phyloP scores from a whole-genome alignment of 2,329 filamentous ascomycete species.

The Drechslera avenae region DNA sequence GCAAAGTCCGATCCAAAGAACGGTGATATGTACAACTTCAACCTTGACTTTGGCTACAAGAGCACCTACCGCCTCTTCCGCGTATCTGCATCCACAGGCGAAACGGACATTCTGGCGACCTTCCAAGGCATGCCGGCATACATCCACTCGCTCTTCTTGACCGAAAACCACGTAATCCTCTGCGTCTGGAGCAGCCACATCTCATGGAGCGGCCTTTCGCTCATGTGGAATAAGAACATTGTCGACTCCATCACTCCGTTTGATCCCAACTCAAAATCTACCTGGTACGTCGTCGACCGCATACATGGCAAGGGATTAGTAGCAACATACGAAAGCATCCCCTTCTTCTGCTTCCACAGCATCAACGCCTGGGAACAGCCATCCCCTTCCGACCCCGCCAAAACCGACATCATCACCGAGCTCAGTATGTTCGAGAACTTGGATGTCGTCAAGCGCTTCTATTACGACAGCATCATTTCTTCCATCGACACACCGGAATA shows the following conservation, averaged over 20 bases:
- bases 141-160: slow-evolving; percentile 82
- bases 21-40: slow-evolving; percentile 82
- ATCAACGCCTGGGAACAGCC: slow-evolving; percentile 76
- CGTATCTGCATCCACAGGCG: slow-evolving; percentile 65
- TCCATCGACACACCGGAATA: slow-evolving; percentile 20
- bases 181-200: slow-evolving; percentile 73
- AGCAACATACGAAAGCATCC: slow-evolving; percentile 68
- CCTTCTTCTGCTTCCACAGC: slow-evolving; percentile 80
- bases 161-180: slow-evolving; percentile 71
- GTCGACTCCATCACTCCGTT: slow-evolving; percentile 71
- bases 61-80: slow-evolving; percentile 73
- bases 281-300: slow-evolving; percentile 78
- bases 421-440: slow-evolving; percentile 66
- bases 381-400: slow-evolving; percentile 36
- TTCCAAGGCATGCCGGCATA: slow-evolving; percentile 68
- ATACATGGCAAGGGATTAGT: slow-evolving; percentile 66
- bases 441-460: slow-evolving; percentile 69
- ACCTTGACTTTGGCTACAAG: slow-evolving; percentile 66
- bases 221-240: slow-evolving; percentile 70
- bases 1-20: slow-evolving; percentile 72
- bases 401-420: slow-evolving; percentile 68
- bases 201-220: slow-evolving; percentile 61
- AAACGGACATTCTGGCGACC: slow-evolving; percentile 72
- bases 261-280: slow-evolving; percentile 60
- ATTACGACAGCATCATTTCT: slow-evolving; percentile 58